Evolutionary conservation across 2,329 filamentous ascomycete species (phyloP), one percentile per base, ranked within the genome.

Genomic region (Cadophora sp.): DNA sequence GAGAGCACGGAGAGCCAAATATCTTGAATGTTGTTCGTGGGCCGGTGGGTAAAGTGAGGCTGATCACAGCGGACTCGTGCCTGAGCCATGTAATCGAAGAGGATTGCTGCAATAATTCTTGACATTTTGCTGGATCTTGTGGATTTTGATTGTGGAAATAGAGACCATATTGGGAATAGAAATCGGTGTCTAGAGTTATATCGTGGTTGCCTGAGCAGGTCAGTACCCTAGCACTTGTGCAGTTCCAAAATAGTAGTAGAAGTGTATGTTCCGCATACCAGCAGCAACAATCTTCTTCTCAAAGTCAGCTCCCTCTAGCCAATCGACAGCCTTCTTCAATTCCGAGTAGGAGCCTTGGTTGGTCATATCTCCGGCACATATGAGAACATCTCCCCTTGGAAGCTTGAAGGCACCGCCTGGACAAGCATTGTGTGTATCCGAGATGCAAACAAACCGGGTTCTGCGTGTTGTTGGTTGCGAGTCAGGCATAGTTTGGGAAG

Each of bases 321-420:
- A 94, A 22, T 82, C 79, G 0, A 91, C 81, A 0, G 86, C 84
- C 73, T 85, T 89, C 59, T 84, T 83, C 20, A 93, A 80, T 79
- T 89, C 87, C 7, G 80, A 81, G 70, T 81, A 81, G 70, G 81
- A 89, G 18, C 91, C 91, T 75, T 91, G 87, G 76, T 93, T 93
- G 3, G 91, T 92, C 71, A 94, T 78, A 75, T 94, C 91, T 7
- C 91, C 91, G 1, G 91, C 91, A 75, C 93, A 91, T 59, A 94
- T 88, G 41, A 94, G 82, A 9, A 94, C 86, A 75, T 94, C 90
- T 48, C 91, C 91, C 24, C 83, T 83, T 0, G 91, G 91, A 0
- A 93, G 83, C 72, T 87, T 89, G 72, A 86, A 82, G 2, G 83
- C 83, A 71, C 81, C 78, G 60, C 75, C 70, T 14, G 82, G 81